Evolutionary conservation across 306 rosid genomes (phyloP).

Genomic region (Cucurbita moschata): DNA sequence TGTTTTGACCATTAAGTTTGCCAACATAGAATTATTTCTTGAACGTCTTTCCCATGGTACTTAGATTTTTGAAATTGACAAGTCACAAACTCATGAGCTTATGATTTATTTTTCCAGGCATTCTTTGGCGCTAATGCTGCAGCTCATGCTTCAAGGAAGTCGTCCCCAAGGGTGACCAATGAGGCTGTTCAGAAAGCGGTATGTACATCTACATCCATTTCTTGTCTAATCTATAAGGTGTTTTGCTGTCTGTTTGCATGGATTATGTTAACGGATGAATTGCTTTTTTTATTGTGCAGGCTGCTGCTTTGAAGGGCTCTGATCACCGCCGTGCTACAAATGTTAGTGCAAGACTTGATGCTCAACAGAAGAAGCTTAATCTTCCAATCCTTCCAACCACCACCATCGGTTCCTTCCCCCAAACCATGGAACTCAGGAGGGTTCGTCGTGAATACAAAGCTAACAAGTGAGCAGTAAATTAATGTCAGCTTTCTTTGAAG

Average conservation of each 20-base stretch:
- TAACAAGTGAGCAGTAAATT: conserved; percentile 37
- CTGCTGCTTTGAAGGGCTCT: conserved; percentile 62
- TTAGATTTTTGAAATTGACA: no score
- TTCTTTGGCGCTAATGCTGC: conserved; percentile 21
- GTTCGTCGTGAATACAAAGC: conserved; percentile 78
- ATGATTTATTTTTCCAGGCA: conserved; percentile 27
- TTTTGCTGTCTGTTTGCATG: neutral
- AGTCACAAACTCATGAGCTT: conserved; percentile 4
- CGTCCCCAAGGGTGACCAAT: no score
- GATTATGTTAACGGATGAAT: neutral
- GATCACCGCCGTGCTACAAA: conserved; percentile 51
- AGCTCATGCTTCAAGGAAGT: no score
- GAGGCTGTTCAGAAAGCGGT: conserved; percentile 5
- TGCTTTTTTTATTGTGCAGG: conserved; percentile 20
- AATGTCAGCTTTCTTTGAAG: neutral
- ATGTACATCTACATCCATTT: conserved; percentile 7
- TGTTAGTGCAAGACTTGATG: conserved; percentile 51
- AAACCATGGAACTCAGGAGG: conserved; percentile 44
- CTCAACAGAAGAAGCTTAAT: conserved; percentile 68
- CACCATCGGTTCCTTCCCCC: conserved; percentile 33
- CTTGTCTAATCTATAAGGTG: neutral
- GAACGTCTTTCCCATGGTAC: no score
- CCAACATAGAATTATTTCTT: no score
- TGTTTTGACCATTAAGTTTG: neutral
- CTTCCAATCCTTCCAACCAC: conserved; percentile 83